These are phyloP conservation scores for Lasiosphaeria ovina DNA, from an alignment of 495 filamentous ascomycete genomes.

Conservation along the genomic window DNA sequence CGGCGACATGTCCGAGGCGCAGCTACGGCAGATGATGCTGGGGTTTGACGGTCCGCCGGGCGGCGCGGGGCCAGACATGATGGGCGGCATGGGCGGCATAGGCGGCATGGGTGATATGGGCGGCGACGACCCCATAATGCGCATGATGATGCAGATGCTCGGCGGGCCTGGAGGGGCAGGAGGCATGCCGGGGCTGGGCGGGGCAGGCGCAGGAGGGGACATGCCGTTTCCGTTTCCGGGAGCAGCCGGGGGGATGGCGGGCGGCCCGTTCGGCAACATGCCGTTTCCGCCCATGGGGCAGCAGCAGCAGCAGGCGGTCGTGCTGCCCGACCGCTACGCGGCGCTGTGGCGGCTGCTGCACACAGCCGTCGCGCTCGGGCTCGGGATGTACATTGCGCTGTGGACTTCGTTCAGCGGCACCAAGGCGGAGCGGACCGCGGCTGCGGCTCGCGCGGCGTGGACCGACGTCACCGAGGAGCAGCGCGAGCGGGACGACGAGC, in stretches of 20 bases:
- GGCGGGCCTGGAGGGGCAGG: slow-evolving; percentile 18
- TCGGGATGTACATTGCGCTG: slow-evolving; percentile 70
- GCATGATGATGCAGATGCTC: slow-evolving; percentile 36
- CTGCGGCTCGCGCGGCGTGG: slow-evolving; percentile 5
- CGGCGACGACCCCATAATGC: slow-evolving; percentile 35
- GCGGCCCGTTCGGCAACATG: slow-evolving; percentile 12
- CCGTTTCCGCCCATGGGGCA: slow-evolving; percentile 34
- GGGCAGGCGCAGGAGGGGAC: not conserved
- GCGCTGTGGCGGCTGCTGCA: slow-evolving; percentile 77
- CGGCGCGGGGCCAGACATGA: not conserved
- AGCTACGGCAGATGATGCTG: slow-evolving; percentile 48
- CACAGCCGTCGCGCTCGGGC: slow-evolving; percentile 63
- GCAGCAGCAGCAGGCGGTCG: slow-evolving; percentile 27
- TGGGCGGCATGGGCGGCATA: not conserved
- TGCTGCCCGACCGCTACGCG: slow-evolving; percentile 42
- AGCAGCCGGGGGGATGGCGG: slow-evolving; percentile 16
- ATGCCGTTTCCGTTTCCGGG: slow-evolving; percentile 16
- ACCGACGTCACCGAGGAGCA: slow-evolving; percentile 14
- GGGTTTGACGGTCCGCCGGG: slow-evolving; percentile 30
- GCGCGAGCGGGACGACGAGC: slow-evolving; percentile 23
- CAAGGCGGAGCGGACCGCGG: slow-evolving; percentile 40
- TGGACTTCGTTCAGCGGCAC: slow-evolving; percentile 63
- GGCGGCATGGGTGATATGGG: not conserved
- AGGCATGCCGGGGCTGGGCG: slow-evolving; percentile 14
- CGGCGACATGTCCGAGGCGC: slow-evolving; percentile 32